These are phyloP conservation scores for Ophiocordyceps australis DNA, from an alignment of 2,329 filamentous ascomycete species.

Conservation along the genomic window DNA sequence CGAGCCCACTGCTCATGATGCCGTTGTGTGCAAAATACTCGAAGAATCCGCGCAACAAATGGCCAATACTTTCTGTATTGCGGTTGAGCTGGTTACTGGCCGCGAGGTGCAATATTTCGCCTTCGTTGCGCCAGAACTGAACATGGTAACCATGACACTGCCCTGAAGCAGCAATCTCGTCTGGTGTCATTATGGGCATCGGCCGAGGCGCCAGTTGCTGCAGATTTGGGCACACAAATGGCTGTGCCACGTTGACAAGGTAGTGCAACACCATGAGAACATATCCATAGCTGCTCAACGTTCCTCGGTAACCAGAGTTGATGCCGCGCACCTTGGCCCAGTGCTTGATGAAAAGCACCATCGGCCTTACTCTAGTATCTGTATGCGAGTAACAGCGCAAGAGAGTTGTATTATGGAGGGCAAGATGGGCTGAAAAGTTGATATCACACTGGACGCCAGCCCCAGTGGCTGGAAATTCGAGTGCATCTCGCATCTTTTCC, in stretches of 20 bases:
- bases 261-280: slow-evolving; percentile 88
- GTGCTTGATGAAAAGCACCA: slow-evolving; percentile 76
- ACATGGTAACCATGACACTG: slow-evolving; percentile 49
- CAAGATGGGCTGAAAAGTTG: slow-evolving; percentile 75
- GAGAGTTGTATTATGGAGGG: slow-evolving; percentile 66
- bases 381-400: slow-evolving; percentile 69
- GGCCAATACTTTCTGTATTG: slow-evolving; percentile 53
- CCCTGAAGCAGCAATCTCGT: slow-evolving; percentile 6
- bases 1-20: slow-evolving; percentile 27
- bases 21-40: slow-evolving; percentile 59
- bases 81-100: slow-evolving; percentile 38
- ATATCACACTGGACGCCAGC: slow-evolving; percentile 82
- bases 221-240: slow-evolving; percentile 73
- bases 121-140: slow-evolving; percentile 62
- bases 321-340: slow-evolving; percentile 79
- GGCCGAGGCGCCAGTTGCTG: slow-evolving; percentile 36
- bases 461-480: slow-evolving; percentile 63
- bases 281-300: slow-evolving; percentile 78
- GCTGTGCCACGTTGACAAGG: slow-evolving; percentile 62
- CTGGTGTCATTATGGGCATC: slow-evolving; percentile 10
- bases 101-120: slow-evolving; percentile 46
- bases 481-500: slow-evolving; percentile 35
- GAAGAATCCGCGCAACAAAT: slow-evolving; percentile 68
- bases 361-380: slow-evolving; percentile 56
- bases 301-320: slow-evolving; percentile 74